These are phyloP conservation scores for Solanum aculeatissimum DNA, from an alignment of 305 asterid genomes.

Conservation along the genomic window DNA sequence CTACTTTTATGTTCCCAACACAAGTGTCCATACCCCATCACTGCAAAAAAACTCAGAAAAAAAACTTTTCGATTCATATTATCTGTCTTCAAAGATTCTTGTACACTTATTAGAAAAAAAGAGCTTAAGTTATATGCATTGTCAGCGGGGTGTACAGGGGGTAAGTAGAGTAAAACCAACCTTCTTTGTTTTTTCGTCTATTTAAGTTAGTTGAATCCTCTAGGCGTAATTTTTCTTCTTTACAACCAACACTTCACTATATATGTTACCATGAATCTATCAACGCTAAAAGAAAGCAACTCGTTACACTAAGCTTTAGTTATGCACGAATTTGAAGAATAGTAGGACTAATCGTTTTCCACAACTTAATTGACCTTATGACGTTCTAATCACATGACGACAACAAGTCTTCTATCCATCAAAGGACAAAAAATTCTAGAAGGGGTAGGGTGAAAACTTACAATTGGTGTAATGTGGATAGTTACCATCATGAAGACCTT, in stretches of 20 bases:
- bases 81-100: neutral
- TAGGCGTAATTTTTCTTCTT: no score
- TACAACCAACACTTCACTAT: neutral
- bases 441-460: neutral
- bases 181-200: no score
- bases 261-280: neutral
- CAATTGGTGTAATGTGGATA: slow-evolving; percentile 20
- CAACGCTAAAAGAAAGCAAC: neutral
- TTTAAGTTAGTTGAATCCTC: neutral
- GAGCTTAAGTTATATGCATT: neutral
- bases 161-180: neutral
- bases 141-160: neutral
- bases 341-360: neutral
- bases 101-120: neutral
- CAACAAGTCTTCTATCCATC: neutral
- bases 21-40: neutral
- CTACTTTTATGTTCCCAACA: neutral
- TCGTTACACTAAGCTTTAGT: neutral
- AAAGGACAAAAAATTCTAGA: neutral
- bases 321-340: neutral
- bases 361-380: neutral
- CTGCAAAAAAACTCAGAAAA: neutral
- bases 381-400: neutral
- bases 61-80: neutral
- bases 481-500: neutral